Percentiles rank a stretch among this genome's conserved stretches.
Conservation (phyloP, 208 protist genomes). For the Acanthamoeba divionensis region DNA sequence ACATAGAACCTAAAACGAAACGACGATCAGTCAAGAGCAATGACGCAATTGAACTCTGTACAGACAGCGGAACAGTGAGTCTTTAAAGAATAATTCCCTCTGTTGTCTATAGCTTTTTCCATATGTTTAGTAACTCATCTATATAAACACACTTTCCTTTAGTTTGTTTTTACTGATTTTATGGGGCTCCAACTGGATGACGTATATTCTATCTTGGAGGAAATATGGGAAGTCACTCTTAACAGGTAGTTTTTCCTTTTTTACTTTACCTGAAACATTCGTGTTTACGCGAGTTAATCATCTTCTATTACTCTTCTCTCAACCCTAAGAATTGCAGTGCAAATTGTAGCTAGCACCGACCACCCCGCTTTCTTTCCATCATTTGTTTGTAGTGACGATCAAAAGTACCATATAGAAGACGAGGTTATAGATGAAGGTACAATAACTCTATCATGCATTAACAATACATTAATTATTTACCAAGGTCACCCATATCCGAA, state of each 20-base stretch:
- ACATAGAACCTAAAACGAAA: not conserved
- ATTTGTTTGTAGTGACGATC: not conserved
- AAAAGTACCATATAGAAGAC: no score
- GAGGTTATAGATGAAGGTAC: no score
- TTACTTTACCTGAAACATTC: no score
- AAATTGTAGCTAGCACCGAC: not conserved
- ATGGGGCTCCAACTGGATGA: not conserved
- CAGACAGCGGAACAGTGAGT: slow-evolving; percentile 27
- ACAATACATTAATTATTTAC: no score
- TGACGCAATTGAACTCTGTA: slow-evolving; percentile 26
- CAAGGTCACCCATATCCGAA: no score
- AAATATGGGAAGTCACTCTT: slow-evolving; percentile 31
- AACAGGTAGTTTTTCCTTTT: not conserved
- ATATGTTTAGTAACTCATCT: not conserved
- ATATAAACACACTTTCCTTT: not conserved
- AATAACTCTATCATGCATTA: no score
- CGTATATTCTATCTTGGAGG: not conserved
- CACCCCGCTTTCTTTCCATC: slow-evolving; percentile 12
- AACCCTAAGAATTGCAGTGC: slow-evolving; percentile 19
- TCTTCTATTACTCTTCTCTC: no score
- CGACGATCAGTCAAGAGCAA: not conserved
- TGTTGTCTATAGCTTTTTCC: no score
- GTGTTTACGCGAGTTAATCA: no score
- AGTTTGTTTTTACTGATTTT: slow-evolving; percentile 51
- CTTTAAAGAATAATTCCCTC: not conserved